Base-by-base conservation (phyloP, 768 basidiomycete species). In the Serendipita sp. region DNA sequence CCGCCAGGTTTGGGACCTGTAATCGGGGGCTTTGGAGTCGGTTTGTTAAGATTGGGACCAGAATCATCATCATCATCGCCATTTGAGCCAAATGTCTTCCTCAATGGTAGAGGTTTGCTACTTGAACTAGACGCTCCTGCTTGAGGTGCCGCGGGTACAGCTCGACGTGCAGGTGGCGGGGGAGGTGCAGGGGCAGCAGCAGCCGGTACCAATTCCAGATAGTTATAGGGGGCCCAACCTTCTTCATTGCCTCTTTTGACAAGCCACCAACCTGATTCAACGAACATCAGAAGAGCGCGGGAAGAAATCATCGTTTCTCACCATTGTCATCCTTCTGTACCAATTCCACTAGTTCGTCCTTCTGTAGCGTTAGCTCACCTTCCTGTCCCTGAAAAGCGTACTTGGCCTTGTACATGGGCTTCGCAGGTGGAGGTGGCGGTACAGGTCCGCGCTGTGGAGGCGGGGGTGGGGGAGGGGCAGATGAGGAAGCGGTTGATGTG, bases 211-310 rank as follows among this genome's bases (percentile, higher is more conserved):
- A 87, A 79, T 72, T 96, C 93, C 4, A 95, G 83, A 71, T 93
- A 96, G 73, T 91, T 93, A 68, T 86, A 85, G 1, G 96, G 96
- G 18, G 94, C 91, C 93, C 94, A 99, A 13, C 91, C 96, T 72
- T 97, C 92, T 16, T 77, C 75, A 2, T 81, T 81, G 63, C 79
- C 81, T 74, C 88, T 91, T 79, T 86, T 89, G 65, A 97, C 87
- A 36, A 96, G 79, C 95, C 96, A 98, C 96, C 96, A 99, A 2
- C 95, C 76, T 75, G 58, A n/a, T 34, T 16, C 18, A 23, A 23
- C 23, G 23, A 23, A 23, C 15, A 52, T 38, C 41, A 41, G 41
- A 13, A 41, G 41, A 13, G 41, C 41, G 41, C 41, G 41, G 13
- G 41, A 7, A 13, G 41, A 7, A 7, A 7, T 41, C 5, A 60